Percentiles rank a stretch among this genome's conserved stretches.
phyloP scores from a whole-genome alignment of 306 rosid genomes.

The Cicer cuneatum region DNA sequence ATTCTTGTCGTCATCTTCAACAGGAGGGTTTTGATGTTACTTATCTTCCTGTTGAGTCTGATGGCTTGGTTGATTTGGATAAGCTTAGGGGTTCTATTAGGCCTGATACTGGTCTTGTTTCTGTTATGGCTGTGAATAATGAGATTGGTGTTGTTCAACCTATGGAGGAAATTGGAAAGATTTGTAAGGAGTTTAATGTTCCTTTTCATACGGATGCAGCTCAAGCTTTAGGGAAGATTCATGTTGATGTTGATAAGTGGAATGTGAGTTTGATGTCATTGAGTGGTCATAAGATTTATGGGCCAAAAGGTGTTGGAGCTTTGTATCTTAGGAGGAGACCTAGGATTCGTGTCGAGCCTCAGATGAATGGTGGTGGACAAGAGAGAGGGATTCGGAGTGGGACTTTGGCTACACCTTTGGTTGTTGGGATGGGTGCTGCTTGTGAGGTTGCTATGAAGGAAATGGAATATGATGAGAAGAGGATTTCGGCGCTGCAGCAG shows the following conservation, averaged over 20 bases:
- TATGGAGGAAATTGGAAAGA: constrained; percentile 75
- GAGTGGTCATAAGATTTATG: constrained; percentile 91
- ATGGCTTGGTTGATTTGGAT: constrained; percentile 76
- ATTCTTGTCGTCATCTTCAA: constrained; percentile 91
- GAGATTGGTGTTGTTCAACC: constrained; percentile 97
- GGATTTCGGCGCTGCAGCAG: constrained; percentile 65
- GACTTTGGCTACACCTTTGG: constrained; percentile 86
- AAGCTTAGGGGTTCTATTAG: constrained; percentile 70
- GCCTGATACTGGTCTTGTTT: constrained; percentile 81
- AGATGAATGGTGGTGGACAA: constrained; percentile 97
- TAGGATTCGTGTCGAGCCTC: constrained; percentile 96
- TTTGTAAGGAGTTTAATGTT: constrained; percentile 78
- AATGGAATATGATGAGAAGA: constrained; percentile 79
- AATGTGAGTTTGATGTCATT: constrained; percentile 94
- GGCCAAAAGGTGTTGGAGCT: constrained; percentile 87
- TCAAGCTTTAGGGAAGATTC: constrained; percentile 93
- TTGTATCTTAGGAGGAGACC: constrained; percentile 85
- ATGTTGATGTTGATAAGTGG: constrained; percentile 81
- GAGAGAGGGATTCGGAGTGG: constrained; percentile 96
- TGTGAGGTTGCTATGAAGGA: constrained; percentile 83
- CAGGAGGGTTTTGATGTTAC: constrained; percentile 89
- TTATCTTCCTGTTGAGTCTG: constrained; percentile 73
- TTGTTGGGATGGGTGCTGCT: constrained; percentile 90
- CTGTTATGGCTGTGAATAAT: constrained; percentile 93
- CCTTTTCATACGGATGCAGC: constrained; percentile 96